Conservation (phyloP, 1,284 basidiomycete species). For the Papiliotrema fonsecae region DNA sequence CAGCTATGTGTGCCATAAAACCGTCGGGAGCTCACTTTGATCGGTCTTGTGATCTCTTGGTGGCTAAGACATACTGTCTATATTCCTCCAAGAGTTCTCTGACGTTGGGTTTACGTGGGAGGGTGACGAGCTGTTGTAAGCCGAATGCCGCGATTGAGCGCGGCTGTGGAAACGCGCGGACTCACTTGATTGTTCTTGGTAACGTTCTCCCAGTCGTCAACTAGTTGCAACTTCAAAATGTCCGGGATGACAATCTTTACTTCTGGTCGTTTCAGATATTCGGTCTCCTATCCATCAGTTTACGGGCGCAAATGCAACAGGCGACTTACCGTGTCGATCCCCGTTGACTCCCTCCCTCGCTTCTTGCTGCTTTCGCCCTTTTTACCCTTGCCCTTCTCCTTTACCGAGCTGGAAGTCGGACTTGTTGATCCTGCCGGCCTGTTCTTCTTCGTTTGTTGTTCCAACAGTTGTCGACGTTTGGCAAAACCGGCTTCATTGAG, state of each 20-base stretch:
- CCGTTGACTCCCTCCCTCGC: conserved; percentile 46
- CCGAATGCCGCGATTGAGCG: neutral
- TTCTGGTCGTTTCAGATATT: conserved; percentile 68
- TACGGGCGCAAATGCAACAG: neutral
- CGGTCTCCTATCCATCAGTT: conserved; percentile 47
- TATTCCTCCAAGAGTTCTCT: conserved; percentile 75
- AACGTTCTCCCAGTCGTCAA: conserved; percentile 97
- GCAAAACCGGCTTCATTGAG: conserved; percentile 76
- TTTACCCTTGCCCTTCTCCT: conserved; percentile 40
- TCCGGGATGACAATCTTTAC: conserved; percentile 90
- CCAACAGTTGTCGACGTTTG: conserved; percentile 59
- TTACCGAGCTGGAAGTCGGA: conserved; percentile 10
- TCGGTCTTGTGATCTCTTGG: conserved; percentile 50
- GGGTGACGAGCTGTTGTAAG: conserved; percentile 63
- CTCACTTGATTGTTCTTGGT: conserved; percentile 87
- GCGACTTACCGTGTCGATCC: conserved; percentile 39
- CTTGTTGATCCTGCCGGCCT: conserved; percentile 15
- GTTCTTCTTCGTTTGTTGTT: conserved; percentile 46
- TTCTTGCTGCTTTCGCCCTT: conserved; percentile 50
- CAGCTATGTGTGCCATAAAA: conserved; percentile 2
- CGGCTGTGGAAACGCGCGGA: neutral
- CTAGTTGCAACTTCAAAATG: conserved; percentile 77
- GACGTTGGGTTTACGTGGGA: conserved; percentile 80
- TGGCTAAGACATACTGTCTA: conserved; percentile 57
- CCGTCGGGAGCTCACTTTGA: conserved; percentile 40